These are phyloP conservation scores for Phytophthora sojae DNA, from an alignment of 352 stramenopile genomes.

Conservation along the genomic window DNA sequence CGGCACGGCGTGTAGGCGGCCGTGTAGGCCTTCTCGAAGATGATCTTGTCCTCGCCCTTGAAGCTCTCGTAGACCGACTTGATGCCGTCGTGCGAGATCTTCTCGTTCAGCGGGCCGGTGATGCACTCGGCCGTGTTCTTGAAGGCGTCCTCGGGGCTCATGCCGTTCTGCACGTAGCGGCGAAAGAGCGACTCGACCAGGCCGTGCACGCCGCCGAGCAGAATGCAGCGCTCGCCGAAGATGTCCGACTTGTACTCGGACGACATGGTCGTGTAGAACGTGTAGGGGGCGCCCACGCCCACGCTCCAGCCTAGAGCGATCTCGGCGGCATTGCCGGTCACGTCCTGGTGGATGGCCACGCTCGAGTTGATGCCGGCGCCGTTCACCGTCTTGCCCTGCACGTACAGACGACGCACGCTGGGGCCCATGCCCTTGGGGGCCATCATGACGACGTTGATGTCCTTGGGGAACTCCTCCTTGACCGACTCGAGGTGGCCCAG, in stretches of 20 bases:
- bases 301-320: slow-evolving; percentile 97
- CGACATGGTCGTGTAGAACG: slow-evolving; percentile 97
- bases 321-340: slow-evolving; percentile 93
- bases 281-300: slow-evolving; percentile 97
- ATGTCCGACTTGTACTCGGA: slow-evolving; percentile 99
- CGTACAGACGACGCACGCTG: slow-evolving; percentile 96
- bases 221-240: slow-evolving; percentile 97
- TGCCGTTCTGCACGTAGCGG: slow-evolving; percentile 95
- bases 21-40: slow-evolving; percentile 95
- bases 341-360: slow-evolving; percentile 96
- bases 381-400: slow-evolving; percentile 98
- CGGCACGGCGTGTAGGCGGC: slow-evolving; percentile 96
- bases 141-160: slow-evolving; percentile 96
- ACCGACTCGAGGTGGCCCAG: slow-evolving; percentile 97
- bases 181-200: slow-evolving; percentile 98
- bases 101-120: slow-evolving; percentile 97
- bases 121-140: slow-evolving; percentile 97
- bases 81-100: slow-evolving; percentile 98
- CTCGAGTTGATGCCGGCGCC: slow-evolving; percentile 98
- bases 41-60: slow-evolving; percentile 92
- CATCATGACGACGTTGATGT: slow-evolving; percentile 99
- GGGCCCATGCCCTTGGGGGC: slow-evolving; percentile 98
- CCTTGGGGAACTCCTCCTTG: slow-evolving; percentile 94
- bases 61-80: slow-evolving; percentile 97
- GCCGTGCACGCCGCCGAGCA: slow-evolving; percentile 97